Evolutionary conservation across 768 basidiomycete genomes (phyloP), one percentile per base, ranked within the genome.

Genomic region (Dioszegia crocea): DNA sequence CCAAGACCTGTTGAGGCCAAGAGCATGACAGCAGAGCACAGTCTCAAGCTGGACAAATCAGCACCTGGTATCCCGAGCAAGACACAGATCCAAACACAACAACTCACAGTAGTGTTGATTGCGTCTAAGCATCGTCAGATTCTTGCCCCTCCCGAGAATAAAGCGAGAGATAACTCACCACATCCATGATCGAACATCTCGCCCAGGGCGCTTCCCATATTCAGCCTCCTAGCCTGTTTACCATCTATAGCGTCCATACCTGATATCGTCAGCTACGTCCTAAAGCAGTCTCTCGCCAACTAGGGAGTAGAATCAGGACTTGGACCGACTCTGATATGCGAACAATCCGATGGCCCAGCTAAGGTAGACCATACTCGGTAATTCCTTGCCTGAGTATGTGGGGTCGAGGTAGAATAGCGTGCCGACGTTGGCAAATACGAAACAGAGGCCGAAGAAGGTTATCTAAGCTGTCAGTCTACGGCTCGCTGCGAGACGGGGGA

Each of bases 171-270:
- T 6, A 14, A 70, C 68, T 61, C 63, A 68, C 75, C 77, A 61
- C 74, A 76, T 6, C 92, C 94, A 77, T 98, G 96, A 73, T 99
- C 96, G 76, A 99, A 99, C 86, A 98, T 87, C 76, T 99, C 89
- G 17, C 96, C 96, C 30, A 98, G 79, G 24, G 94, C 94, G 4
- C 96, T 90, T n/a, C 91, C 88, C 89, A 96, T 98, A 1, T 91
- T 91, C 0, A 92, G 94, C 50, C 94, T 80, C 62, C 96, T 81
- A 21, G 96, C 96, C 78, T 99, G 96, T 76, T 97, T 97, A 16
- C 94, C 66, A 51, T 66, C 52, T 41, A 46, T 46, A 26, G 59
- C 68, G 61, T 71, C 60, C 50, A 59, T 62, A 29, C 57, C 69
- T 67, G 36, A 12, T 29, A 6, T 6, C 14, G n/a, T 52, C 39